Percentiles rank a stretch among this genome's conserved stretches.
These are phyloP conservation scores for Blastobotrys serpentis DNA, from an alignment of 1,139 yeast species.

Conservation along the genomic window DNA sequence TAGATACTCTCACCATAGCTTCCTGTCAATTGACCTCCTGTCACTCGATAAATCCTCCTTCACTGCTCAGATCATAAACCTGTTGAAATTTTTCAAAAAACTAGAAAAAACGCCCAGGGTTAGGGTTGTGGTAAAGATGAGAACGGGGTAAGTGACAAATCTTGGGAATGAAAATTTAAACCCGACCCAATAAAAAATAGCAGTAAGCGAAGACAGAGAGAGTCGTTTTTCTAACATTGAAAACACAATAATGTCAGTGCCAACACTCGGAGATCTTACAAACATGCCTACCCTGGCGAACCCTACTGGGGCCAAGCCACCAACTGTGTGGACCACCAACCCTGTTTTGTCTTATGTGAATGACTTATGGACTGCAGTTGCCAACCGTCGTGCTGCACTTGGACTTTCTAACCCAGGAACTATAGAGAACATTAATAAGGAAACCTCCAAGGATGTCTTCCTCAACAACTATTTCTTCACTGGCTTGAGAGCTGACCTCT, in stretches of 20 bases:
- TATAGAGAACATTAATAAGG: conserved; percentile 89
- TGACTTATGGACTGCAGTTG: conserved; percentile 68
- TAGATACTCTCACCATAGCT: too few species aligned
- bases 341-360: conserved; percentile 80
- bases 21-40: too few species aligned
- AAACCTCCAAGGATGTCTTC: conserved; percentile 90
- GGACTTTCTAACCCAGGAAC: conserved; percentile 92
- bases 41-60: neutral
- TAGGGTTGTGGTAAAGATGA: conserved; percentile 8
- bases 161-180: conserved; percentile 2
- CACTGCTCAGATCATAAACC: too few species aligned
- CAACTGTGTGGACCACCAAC: conserved; percentile 71
- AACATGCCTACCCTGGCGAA: conserved; percentile 23
- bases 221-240: neutral
- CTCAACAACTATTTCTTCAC: conserved; percentile 88
- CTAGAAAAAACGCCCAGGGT: conserved; percentile 3
- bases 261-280: conserved; percentile 31
- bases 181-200: too few species aligned
- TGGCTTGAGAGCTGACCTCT: conserved; percentile 94
- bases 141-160: neutral
- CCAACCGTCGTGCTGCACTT: conserved; percentile 76
- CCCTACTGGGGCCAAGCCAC: conserved; percentile 23
- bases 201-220: neutral
- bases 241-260: conserved; percentile 25
- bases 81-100: too few species aligned